Evolutionary conservation across 345 rosid species (phyloP).

Genomic region (Brassica nigra): DNA sequence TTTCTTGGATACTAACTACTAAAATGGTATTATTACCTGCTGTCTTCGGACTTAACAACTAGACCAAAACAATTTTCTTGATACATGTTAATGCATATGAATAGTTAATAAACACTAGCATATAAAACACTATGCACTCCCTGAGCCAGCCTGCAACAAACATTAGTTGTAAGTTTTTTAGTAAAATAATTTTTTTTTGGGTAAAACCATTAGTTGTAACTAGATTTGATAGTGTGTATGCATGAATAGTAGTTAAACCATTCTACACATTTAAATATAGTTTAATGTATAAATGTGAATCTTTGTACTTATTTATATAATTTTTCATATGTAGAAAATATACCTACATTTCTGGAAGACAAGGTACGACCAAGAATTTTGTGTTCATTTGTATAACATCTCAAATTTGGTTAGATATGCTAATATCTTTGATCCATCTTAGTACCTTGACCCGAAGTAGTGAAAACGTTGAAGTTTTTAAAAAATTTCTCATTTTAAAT

Average conservation of each 20-base stretch:
- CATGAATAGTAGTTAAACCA: background rate
- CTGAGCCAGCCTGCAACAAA: background rate
- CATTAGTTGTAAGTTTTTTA: too few species aligned
- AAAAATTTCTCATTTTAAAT: too few species aligned
- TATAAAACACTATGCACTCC: background rate
- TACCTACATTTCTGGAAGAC: background rate
- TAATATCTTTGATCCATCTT: background rate
- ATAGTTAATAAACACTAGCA: background rate
- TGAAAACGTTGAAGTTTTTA: too few species aligned
- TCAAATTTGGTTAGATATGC: background rate
- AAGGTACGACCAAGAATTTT: background rate
- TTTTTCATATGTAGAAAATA: background rate
- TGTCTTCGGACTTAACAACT: background rate
- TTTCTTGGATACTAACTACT: background rate
- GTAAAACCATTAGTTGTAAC: too few species aligned
- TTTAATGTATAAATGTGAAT: too few species aligned
- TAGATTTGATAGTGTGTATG: too few species aligned
- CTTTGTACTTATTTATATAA: too few species aligned
- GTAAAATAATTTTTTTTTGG: too few species aligned
- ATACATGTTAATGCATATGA: background rate
- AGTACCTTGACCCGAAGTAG: background rate
- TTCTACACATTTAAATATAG: background rate
- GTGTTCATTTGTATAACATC: background rate
- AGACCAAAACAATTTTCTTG: background rate
- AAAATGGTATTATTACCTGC: background rate